These are phyloP conservation scores for Jasminum sambac DNA, from an alignment of 257 asterid genomes.

Conservation along the genomic window DNA sequence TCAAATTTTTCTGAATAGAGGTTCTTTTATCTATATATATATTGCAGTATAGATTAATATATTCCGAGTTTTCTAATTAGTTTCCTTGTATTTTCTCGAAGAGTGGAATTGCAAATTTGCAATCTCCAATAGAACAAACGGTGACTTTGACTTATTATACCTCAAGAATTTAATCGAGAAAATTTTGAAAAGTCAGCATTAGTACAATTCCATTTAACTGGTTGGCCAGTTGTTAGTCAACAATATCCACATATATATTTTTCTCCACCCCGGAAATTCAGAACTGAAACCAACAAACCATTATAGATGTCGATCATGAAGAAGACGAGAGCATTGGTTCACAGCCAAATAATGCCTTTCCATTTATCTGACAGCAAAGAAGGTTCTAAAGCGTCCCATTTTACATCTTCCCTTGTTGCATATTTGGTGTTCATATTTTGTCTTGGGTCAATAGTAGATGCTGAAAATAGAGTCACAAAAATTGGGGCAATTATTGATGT, in stretches of 20 bases:
- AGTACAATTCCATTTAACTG: neutral
- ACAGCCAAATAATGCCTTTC: neutral
- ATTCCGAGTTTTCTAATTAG: too few relatives aligned
- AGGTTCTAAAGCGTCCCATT: neutral
- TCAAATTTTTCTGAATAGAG: too few relatives aligned
- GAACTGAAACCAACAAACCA: neutral
- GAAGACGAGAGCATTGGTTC: neutral
- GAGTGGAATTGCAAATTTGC: too few relatives aligned
- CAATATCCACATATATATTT: neutral
- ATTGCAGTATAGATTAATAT: too few relatives aligned
- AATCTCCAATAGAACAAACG: neutral
- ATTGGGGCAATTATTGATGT: conserved; percentile 42
- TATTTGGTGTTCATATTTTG: neutral
- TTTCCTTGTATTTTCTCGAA: too few relatives aligned
- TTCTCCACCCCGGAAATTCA: neutral
- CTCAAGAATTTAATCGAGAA: neutral
- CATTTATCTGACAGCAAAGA: neutral
- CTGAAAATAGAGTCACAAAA: conserved; percentile 17
- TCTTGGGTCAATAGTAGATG: conserved; percentile 13
- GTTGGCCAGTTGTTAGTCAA: neutral
- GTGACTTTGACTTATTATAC: neutral
- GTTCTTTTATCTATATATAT: too few relatives aligned
- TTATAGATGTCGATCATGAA: neutral
- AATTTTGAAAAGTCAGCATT: neutral
- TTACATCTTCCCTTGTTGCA: neutral